Base-by-base conservation (phyloP, 129 eudicot species). In the Saposhnikovia divaricata region DNA sequence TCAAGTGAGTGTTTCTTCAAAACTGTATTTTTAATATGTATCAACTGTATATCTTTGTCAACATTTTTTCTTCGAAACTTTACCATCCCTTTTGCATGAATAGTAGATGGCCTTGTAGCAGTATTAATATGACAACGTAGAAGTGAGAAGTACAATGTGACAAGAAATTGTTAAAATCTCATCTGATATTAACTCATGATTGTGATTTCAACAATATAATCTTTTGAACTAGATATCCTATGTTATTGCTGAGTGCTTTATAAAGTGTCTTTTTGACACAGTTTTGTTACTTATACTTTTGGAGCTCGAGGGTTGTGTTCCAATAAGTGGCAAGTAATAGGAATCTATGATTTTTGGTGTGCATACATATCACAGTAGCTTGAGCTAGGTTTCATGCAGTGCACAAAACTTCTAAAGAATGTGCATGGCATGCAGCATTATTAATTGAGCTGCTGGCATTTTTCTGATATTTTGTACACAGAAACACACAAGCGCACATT, bases 1-100 rank as follows among this genome's bases (percentile, higher is more conserved):
- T 96, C 86, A 96, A 96, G 99, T 96, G 87, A 80, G 99, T 90
- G 61, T 31, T 82, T 38, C 37, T 76, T 43, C 71, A 63, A 34
- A 48, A 63, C 50, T 25, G 21, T 2, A n/a, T 47, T 15, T 61
- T 65, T n/a, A n/a, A 21, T 6, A 9, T n/a, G 1, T 11, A 21
- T 21, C 16, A 39, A 72, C 9, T 73, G 0, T 44, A n/a, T 73
- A 47, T 44, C 39, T 74, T n/a, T 44, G 6, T 5, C 77, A 13
- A n/a, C 77, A 40, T 73, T 73, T 73, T 42, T 39, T 42, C 34
- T 74, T 42, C 34, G 13, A n/a, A 19, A 74, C 77, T 74, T 61
- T 61, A 59, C 4, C 53, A 43, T 44, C 44, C 15, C 37, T 5
- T 27, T 25, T 44, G 39, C 57, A 14, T 74, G 39, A 23, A n/a